These are phyloP conservation scores for Symbiodinium pilosum DNA, from an alignment of 73 alveolate genomes.

Conservation along the genomic window DNA sequence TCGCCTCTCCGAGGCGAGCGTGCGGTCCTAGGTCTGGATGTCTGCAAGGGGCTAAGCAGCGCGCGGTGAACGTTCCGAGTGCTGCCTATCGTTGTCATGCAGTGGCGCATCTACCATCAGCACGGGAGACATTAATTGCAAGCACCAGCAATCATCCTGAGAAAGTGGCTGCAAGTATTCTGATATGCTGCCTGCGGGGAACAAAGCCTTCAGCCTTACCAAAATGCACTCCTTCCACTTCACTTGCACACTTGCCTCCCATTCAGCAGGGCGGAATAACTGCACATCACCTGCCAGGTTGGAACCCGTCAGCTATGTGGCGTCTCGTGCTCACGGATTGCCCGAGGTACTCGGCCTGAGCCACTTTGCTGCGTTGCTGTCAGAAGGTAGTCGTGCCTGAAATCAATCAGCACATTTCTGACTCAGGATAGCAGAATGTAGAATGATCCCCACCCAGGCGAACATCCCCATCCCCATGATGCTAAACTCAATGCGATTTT, in stretches of 20 bases:
- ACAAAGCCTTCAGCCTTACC: too few relatives aligned
- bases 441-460: too few relatives aligned
- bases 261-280: slow-evolving; percentile 51
- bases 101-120: too few relatives aligned
- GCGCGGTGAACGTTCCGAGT: too few relatives aligned
- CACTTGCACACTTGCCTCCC: slow-evolving; percentile 19
- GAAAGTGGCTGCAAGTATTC: background rate
- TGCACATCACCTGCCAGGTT: slow-evolving; percentile 39
- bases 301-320: background rate
- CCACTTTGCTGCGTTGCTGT: slow-evolving; percentile 43
- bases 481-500: too few relatives aligned
- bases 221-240: background rate
- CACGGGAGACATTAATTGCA: too few relatives aligned
- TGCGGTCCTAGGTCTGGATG: background rate
- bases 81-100: too few relatives aligned
- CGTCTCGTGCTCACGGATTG: background rate
- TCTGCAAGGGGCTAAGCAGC: background rate
- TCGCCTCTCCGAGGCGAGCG: background rate
- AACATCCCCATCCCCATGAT: too few relatives aligned
- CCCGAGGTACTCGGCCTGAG: slow-evolving; percentile 15
- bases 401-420: background rate
- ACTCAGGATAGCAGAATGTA: too few relatives aligned
- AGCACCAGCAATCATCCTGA: background rate
- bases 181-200: background rate
- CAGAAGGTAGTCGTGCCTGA: slow-evolving; percentile 46